Evolutionary conservation across 2,329 filamentous ascomycete species (phyloP).

Genomic region (Drechmeria coniospora): DNA sequence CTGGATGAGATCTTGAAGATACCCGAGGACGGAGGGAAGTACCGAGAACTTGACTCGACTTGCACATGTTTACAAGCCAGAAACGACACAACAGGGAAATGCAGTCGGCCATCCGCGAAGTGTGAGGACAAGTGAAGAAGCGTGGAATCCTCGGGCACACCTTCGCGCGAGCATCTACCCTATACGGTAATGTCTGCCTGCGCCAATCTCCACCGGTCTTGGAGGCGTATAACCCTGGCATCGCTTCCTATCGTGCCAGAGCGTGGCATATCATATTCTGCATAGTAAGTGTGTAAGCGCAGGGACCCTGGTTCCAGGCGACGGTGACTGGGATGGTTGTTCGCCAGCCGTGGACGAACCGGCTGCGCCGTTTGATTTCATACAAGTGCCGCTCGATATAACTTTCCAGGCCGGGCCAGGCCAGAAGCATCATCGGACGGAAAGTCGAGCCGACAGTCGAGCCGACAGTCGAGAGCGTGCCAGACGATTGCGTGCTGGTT

Average conservation of each 20-base stretch:
- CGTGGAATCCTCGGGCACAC: too few relatives aligned
- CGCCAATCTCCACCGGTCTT: too few relatives aligned
- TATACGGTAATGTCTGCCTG: too few relatives aligned
- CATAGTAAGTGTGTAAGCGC: conserved; percentile 11
- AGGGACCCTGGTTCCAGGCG: conserved; percentile 7
- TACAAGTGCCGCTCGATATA: conserved; percentile 5
- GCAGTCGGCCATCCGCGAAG: too few relatives aligned
- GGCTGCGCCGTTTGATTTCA: conserved; percentile 14
- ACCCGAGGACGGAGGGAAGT: too few relatives aligned
- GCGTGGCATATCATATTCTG: background rate
- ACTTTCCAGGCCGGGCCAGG: conserved; percentile 3
- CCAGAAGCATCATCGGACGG: too few relatives aligned
- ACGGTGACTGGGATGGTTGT: conserved; percentile 1
- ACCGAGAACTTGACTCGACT: too few relatives aligned
- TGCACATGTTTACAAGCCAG: too few relatives aligned
- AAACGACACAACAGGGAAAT: too few relatives aligned
- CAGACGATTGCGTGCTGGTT: background rate
- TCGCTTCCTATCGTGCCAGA: background rate
- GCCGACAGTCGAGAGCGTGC: background rate
- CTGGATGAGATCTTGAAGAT: conserved; percentile 18
- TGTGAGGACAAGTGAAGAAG: too few relatives aligned
- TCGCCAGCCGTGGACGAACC: conserved; percentile 14
- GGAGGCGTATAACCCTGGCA: background rate
- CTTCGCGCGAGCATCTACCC: too few relatives aligned
- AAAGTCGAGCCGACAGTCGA: too few relatives aligned